These are phyloP conservation scores for Linum usitatissimum DNA, from an alignment of 345 rosid species.

Conservation along the genomic window DNA sequence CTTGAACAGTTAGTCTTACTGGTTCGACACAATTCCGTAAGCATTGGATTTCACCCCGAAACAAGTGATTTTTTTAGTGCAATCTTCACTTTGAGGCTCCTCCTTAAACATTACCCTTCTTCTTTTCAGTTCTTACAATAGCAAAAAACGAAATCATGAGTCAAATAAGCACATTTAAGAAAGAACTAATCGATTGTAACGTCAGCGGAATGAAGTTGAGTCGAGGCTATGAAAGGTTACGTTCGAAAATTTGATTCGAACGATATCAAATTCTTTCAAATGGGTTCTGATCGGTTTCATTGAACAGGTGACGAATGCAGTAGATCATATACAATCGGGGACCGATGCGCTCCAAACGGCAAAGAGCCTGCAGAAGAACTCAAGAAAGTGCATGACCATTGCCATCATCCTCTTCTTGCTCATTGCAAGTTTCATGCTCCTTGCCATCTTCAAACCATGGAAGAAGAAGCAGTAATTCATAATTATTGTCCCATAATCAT, in stretches of 20 bases:
- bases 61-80: not conserved
- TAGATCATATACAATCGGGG: conserved; percentile 43
- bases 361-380: conserved; percentile 38
- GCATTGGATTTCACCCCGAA: not conserved
- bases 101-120: too few relatives aligned
- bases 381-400: conserved; percentile 65
- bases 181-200: too few relatives aligned
- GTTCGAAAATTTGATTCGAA: too few relatives aligned
- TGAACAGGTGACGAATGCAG: conserved; percentile 38
- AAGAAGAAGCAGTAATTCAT: conserved; percentile 20
- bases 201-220: too few relatives aligned
- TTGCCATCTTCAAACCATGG: conserved; percentile 52
- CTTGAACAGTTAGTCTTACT: not conserved
- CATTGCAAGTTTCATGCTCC: conserved; percentile 40
- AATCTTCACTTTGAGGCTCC: not conserved
- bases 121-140: too few relatives aligned
- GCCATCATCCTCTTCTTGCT: conserved; percentile 39
- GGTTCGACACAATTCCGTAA: not conserved
- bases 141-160: too few relatives aligned
- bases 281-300: too few relatives aligned
- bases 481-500: not conserved
- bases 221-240: too few relatives aligned
- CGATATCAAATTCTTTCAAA: too few relatives aligned
- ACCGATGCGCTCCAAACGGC: conserved; percentile 43
- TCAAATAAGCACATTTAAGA: too few relatives aligned